phyloP scores from a whole-genome alignment of 164 flowering plant species.

The Berberis thunbergii region DNA sequence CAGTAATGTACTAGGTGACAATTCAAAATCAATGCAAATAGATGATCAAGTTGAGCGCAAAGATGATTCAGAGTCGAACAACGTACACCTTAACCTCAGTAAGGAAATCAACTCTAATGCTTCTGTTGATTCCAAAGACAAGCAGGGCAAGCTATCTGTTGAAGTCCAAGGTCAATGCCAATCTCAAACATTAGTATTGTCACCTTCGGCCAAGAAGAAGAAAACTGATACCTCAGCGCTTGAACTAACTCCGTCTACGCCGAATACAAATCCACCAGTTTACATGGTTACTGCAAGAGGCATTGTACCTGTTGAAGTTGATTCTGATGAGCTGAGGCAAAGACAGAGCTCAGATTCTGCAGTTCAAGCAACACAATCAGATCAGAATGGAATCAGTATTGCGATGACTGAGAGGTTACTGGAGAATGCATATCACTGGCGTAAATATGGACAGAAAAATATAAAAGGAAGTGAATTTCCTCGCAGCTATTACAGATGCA shows the following conservation, averaged over 20 bases:
- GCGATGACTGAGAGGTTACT: slow-evolving; percentile 37
- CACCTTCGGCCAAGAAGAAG: slow-evolving; percentile 30
- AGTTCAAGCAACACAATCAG: slow-evolving; percentile 23
- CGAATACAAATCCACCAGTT: slow-evolving; percentile 15
- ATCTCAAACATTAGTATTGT: slow-evolving; percentile 20
- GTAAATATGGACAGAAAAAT: slow-evolving; percentile 78
- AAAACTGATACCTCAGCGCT: slow-evolving; percentile 24
- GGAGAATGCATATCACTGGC: slow-evolving; percentile 78
- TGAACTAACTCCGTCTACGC: slow-evolving; percentile 29
- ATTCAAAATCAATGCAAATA: slow-evolving; percentile 13
- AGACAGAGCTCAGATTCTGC: slow-evolving; percentile 15
- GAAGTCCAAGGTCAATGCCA: slow-evolving; percentile 11
- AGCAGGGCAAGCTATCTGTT: slow-evolving; percentile 22
- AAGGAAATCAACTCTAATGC: slow-evolving; percentile 2
- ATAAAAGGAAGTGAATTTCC: slow-evolving; percentile 79
- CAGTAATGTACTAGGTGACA: slow-evolving; percentile 29
- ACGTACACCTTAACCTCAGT: neutral
- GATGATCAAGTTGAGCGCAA: slow-evolving; percentile 42
- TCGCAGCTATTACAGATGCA: slow-evolving; percentile 76
- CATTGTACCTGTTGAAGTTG: slow-evolving; percentile 22
- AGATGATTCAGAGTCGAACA: slow-evolving; percentile 29
- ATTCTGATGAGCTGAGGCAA: slow-evolving; percentile 6
- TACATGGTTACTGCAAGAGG: slow-evolving; percentile 20
- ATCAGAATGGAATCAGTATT: slow-evolving; percentile 32
- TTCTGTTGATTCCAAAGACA: slow-evolving; percentile 29